Evolutionary conservation across 306 rosid species (phyloP).

Genomic region (Cucumis hystrix): DNA sequence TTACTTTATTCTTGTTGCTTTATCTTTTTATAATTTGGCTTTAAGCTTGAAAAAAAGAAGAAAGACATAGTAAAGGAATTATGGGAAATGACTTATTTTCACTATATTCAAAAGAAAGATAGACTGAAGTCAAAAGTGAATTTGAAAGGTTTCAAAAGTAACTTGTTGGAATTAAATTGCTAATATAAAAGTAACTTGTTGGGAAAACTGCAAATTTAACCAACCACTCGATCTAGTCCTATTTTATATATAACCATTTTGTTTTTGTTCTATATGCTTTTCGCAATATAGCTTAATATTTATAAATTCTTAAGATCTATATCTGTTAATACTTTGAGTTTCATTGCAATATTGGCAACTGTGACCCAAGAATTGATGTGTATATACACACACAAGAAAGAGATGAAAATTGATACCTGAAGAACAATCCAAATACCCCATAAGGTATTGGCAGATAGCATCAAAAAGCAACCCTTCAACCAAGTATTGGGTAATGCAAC

Average conservation of each 20-base stretch:
- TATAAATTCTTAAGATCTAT: too few relatives aligned
- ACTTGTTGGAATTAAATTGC: neutral
- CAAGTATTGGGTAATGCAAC: constrained; percentile 27
- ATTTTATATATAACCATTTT: too few relatives aligned
- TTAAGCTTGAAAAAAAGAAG: neutral
- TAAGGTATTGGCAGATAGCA: constrained; percentile 52
- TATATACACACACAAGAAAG: too few relatives aligned
- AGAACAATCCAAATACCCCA: constrained; percentile 77
- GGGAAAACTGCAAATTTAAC: neutral
- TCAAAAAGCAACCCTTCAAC: constrained; percentile 76
- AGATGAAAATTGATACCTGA: constrained; percentile 27
- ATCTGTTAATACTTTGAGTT: too few relatives aligned
- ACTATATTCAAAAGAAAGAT: neutral
- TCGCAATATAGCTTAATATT: too few relatives aligned
- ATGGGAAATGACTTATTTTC: neutral
- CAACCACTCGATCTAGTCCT: too few relatives aligned
- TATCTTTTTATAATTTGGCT: neutral
- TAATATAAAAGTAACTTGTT: neutral
- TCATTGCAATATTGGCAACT: too few relatives aligned
- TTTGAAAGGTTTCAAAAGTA: neutral
- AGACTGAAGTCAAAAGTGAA: neutral
- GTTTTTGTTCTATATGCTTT: too few relatives aligned
- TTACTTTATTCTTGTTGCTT: neutral
- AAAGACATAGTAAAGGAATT: neutral
- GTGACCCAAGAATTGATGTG: too few relatives aligned